These are phyloP conservation scores for Trichosporon asahii DNA, from an alignment of 1,284 basidiomycete species.

Conservation along the genomic window DNA sequence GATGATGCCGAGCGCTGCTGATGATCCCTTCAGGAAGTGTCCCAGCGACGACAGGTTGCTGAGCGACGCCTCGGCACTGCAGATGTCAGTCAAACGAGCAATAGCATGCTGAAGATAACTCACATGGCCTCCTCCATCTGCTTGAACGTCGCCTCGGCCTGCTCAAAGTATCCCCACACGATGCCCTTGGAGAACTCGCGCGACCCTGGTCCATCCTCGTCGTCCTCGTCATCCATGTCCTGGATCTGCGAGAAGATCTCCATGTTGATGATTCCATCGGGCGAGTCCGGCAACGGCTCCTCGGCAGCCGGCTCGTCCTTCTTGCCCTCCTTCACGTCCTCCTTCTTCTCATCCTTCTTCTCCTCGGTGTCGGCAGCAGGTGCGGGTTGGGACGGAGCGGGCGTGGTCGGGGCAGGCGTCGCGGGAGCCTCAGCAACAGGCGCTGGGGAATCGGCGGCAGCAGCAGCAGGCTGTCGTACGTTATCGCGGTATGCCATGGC, in stretches of 20 bases:
- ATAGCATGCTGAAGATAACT: conserved; percentile 51
- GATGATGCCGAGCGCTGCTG: conserved; percentile 78
- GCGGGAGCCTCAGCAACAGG: neutral
- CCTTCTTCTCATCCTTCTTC: neutral
- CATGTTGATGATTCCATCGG: conserved; percentile 62
- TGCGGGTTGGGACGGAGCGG: neutral
- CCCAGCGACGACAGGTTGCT: conserved; percentile 68
- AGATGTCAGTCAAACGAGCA: neutral
- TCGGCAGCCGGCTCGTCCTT: neutral
- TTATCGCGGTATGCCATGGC: neutral
- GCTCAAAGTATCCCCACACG: conserved; percentile 74
- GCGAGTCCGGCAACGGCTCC: conserved; percentile 26
- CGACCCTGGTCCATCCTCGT: conserved; percentile 55
- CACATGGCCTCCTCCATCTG: conserved; percentile 77
- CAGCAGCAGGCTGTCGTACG: neutral
- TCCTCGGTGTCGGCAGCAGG: conserved; percentile 4
- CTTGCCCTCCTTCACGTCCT: neutral
- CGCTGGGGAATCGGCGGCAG: neutral
- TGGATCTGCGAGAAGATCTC: conserved; percentile 78
- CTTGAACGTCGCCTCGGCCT: conserved; percentile 69
- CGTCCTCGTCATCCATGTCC: conserved; percentile 74
- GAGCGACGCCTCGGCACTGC: conserved; percentile 24
- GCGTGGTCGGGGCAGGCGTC: conserved; percentile 8
- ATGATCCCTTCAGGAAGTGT: conserved; percentile 93
- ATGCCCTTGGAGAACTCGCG: conserved; percentile 74